phyloP scores from a whole-genome alignment of 2,329 filamentous ascomycete genomes.

The Hypoxylon sp. region DNA sequence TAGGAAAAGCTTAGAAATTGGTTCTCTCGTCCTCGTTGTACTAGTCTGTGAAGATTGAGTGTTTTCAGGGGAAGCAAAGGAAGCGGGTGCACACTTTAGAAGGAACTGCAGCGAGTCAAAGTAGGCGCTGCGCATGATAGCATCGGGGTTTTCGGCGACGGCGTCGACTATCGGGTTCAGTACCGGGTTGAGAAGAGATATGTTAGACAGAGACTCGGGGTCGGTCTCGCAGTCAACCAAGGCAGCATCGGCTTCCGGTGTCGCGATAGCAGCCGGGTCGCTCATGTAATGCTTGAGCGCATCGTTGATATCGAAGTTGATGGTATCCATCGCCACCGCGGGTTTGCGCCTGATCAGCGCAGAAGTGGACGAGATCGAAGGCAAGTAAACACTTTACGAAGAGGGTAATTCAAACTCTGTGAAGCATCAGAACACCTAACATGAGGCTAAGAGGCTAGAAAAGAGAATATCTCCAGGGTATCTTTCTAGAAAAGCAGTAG shows the following conservation, averaged over 20 bases:
- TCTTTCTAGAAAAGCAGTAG: slow-evolving; percentile 8
- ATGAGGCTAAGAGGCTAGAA: slow-evolving; percentile 11
- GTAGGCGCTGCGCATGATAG: slow-evolving; percentile 76
- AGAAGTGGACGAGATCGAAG: neutral
- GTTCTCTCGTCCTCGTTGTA: slow-evolving; percentile 49
- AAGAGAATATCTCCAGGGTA: slow-evolving; percentile 17
- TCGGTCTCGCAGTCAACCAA: slow-evolving; percentile 94
- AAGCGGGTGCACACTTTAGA: slow-evolving; percentile 84
- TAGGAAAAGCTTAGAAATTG: slow-evolving; percentile 69
- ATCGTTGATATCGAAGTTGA: slow-evolving; percentile 95
- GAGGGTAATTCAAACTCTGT: neutral
- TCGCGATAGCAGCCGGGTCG: slow-evolving; percentile 83
- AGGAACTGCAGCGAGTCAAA: slow-evolving; percentile 96
- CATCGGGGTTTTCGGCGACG: slow-evolving; percentile 90
- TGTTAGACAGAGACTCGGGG: slow-evolving; percentile 78
- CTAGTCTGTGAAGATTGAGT: slow-evolving; percentile 29
- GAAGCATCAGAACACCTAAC: neutral
- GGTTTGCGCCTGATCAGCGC: slow-evolving; percentile 27
- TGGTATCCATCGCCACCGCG: slow-evolving; percentile 68
- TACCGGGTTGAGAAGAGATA: slow-evolving; percentile 78
- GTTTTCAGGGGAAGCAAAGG: slow-evolving; percentile 46
- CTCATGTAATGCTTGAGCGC: slow-evolving; percentile 97
- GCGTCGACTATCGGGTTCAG: slow-evolving; percentile 93
- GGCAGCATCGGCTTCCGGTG: slow-evolving; percentile 82
- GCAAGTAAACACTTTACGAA: neutral